A percentile compares a stretch with the other conserved stretches of the same genome.
phyloP scores from a whole-genome alignment of 208 protist genomes.

The Acanthamoeba lenticulata region DNA sequence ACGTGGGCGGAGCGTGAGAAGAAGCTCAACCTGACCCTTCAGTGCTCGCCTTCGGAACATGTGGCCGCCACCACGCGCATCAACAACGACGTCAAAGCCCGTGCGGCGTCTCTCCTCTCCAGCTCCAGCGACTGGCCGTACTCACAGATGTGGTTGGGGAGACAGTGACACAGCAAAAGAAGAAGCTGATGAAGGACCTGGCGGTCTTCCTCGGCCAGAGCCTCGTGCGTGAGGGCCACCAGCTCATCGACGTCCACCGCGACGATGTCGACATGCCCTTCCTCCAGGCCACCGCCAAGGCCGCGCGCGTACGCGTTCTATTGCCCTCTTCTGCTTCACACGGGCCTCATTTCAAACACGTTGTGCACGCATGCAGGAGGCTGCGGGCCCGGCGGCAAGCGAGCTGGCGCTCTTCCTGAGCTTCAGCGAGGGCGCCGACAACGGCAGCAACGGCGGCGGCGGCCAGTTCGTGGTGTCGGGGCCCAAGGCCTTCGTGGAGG shows the following conservation, averaged over 20 bases:
- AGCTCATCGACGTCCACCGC: not conserved
- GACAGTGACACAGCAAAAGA: not conserved
- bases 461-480: conserved; percentile 8
- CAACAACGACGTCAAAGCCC: conserved; percentile 14
- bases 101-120: not conserved
- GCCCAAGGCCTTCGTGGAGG: not conserved
- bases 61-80: not conserved
- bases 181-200: conserved; percentile 35
- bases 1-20: conserved; percentile 26
- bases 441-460: not conserved
- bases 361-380: not conserved
- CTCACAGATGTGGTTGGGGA: not conserved
- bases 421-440: not conserved
- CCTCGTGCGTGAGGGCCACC: not conserved
- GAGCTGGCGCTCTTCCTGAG: conserved; percentile 33
- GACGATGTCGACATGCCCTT: conserved; percentile 43
- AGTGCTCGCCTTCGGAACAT: not conserved
- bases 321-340: not conserved
- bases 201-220: not conserved
- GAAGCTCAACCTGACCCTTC: not conserved
- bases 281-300: not conserved
- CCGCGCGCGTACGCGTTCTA: not conserved
- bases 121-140: not conserved
- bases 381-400: not conserved
- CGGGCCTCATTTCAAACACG: too few species aligned